These are phyloP conservation scores for Austroboletus festivus DNA, from an alignment of 768 basidiomycete species.

Conservation along the genomic window DNA sequence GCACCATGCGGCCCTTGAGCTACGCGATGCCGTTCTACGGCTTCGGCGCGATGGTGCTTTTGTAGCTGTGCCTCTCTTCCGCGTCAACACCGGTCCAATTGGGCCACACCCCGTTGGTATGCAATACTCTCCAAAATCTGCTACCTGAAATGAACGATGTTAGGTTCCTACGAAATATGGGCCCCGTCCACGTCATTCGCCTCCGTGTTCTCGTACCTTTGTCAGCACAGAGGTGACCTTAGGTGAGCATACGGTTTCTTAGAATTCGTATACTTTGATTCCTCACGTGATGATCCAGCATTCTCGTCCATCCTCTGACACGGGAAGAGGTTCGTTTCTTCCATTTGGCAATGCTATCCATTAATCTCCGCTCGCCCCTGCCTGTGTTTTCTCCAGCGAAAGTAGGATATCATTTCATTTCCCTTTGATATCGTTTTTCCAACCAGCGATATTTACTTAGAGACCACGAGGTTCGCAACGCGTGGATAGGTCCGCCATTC, in stretches of 20 bases:
- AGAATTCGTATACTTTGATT: neutral
- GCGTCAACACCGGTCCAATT: constrained; percentile 65
- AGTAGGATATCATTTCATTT: constrained; percentile 36
- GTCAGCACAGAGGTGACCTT: constrained; percentile 60
- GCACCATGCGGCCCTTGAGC: constrained; percentile 60
- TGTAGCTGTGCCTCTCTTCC: constrained; percentile 71
- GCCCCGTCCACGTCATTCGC: constrained; percentile 70
- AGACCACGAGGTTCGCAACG: constrained; percentile 66
- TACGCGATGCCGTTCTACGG: constrained; percentile 69
- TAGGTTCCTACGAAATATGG: constrained; percentile 84
- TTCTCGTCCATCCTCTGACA: constrained; percentile 74
- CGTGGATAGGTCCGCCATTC: constrained; percentile 73
- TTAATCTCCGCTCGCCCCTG: neutral
- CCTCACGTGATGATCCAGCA: constrained; percentile 37
- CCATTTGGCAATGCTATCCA: too few species aligned
- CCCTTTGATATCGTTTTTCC: neutral
- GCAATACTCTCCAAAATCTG: constrained; percentile 17
- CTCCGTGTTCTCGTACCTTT: constrained; percentile 75
- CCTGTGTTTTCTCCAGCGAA: constrained; percentile 37
- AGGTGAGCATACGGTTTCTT: constrained; percentile 47
- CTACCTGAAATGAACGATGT: neutral
- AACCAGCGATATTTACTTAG: constrained; percentile 30
- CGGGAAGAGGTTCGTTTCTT: constrained; percentile 59
- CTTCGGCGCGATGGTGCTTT: constrained; percentile 75
- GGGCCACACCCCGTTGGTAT: constrained; percentile 76